Base-by-base conservation (phyloP, 179 eudicot genomes). In the Heliamphora pulchella region DNA sequence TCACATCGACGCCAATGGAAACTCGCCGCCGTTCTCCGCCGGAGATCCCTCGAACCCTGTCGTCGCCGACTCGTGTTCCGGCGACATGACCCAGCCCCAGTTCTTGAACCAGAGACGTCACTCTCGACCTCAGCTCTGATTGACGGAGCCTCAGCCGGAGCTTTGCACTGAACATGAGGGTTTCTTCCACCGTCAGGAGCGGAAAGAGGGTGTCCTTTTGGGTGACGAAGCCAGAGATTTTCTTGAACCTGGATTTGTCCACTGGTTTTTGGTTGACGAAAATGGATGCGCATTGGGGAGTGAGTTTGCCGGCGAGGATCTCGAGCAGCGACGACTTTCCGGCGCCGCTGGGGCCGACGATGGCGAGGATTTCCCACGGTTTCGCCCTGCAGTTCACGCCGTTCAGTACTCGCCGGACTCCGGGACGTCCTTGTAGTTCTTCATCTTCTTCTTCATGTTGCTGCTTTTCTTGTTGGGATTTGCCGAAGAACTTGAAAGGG, bases 291-390 rank as follows among this genome's bases (percentile, higher is more conserved):
- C 71, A 69, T 54, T 90, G 91, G 8, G 95, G 97, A 39, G 79
- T 84, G 79, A 96, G 80, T 84, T 86, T 94, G 0, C 97, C 99
- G 74, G 99, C 93, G 3, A 96, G 89, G 80, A 96, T 85, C 80
- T 96, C 98, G 1, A 96, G 94, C 64, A 96, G 82, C 3, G 97
- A 86, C 8, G 99, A 94, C 72, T 96, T 96, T 1, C 99, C 99
- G 41, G 99, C 98, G 2, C 99, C 99, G 51, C 99, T 96, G 0
- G 99, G 99, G 2, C 99, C 99, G 72, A 96, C 91, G 1, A 96
- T 92, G 65, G 99, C 99, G 3, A 96, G 90, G 59, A 96, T 86
- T 70, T 96, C 99, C 94, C 97, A 94, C 4, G 99, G 97, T 66
- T 92, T 96, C 11, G 98, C 99, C 39, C 80, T 84, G 83, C 87